These are phyloP conservation scores for Neopestalotiopsis clavispora DNA, from an alignment of 2,329 filamentous ascomycete genomes.

Conservation along the genomic window DNA sequence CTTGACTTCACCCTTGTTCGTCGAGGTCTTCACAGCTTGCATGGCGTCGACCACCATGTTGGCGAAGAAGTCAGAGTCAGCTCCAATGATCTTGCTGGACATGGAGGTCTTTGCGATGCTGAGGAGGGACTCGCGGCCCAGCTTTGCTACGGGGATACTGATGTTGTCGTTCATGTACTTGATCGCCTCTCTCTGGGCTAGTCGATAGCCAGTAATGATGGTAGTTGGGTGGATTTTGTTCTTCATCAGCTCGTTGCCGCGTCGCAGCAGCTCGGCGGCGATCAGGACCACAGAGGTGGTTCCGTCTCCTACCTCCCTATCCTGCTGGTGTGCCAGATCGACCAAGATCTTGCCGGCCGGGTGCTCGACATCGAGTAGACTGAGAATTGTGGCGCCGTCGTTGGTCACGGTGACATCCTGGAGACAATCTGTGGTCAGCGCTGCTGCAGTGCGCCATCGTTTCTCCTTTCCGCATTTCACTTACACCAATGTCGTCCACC, in stretches of 20 bases:
- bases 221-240: conserved; percentile 99
- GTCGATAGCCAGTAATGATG: conserved; percentile 96
- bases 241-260: conserved; percentile 98
- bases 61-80: conserved; percentile 95
- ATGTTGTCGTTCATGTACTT: conserved; percentile 99
- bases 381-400: conserved; percentile 96
- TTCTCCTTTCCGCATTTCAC: conserved; percentile 34
- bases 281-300: conserved; percentile 98
- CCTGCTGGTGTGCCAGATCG: conserved; percentile 96
- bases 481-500: conserved; percentile 97
- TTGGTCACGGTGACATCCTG: conserved; percentile 98
- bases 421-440: conserved; percentile 6
- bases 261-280: conserved; percentile 88
- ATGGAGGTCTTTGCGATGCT: conserved; percentile 99
- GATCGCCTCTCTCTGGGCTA: conserved; percentile 93
- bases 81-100: conserved; percentile 98
- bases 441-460: background rate
- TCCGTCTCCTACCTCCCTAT: conserved; percentile 98
- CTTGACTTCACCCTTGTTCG: conserved; percentile 88
- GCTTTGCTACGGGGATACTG: conserved; percentile 90
- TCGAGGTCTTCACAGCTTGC: conserved; percentile 89
- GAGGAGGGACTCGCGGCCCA: conserved; percentile 87
- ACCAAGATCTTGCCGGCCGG: conserved; percentile 98
- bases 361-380: conserved; percentile 94
- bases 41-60: conserved; percentile 98